Base-by-base conservation (phyloP, 2,329 filamentous ascomycete species). In the Anthostomella pinea region DNA sequence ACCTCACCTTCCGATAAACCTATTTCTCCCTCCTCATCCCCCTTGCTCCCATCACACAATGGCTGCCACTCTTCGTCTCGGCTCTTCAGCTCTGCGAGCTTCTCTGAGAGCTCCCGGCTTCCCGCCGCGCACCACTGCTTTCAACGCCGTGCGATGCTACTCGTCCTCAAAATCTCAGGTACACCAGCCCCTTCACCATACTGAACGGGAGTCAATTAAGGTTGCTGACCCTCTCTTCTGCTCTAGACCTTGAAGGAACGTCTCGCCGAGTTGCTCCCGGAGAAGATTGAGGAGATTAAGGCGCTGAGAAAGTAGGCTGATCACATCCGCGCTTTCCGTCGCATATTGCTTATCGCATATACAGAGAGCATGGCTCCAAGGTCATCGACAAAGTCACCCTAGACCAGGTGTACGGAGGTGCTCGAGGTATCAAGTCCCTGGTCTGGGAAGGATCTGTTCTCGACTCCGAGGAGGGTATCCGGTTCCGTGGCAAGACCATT, bases 251-350 rank as follows among this genome's bases (percentile, higher is more conserved):
- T 98, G 65, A 98, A 98, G 79, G 93, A 98, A 69, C 91, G 89
- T 65, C 97, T 98, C 69, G 91, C 91, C 65, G 90, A 93, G 68
- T 85, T 91, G 63, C 78, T 98, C 48, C 93, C 93, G 58, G 88
- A 83, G 67, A 94, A 97, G 81, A 85, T 96, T 64, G 93, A 98
- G 75, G 87, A 97, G 81, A 89, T 98, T 77, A 98, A 98, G 87
- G 83, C 88, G 69, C 83, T 98, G 62, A 82, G 88, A 69, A 96
- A 96, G 88, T 95, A 76, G 66, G 84, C 70, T 39, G 27, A 37
- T 33, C 45, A 26, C 43, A 43, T 33, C 23, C 32, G 38, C 45
- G 33, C 43, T 23, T 35, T 30, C 37, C 27, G n/a, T 33, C 27
- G 31, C 27, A 39, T 32, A 13, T 49, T 38, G 45, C 62, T 61